Base-by-base conservation (phyloP, 2,329 filamentous ascomycete genomes). In the Leptographium galeiforme region DNA sequence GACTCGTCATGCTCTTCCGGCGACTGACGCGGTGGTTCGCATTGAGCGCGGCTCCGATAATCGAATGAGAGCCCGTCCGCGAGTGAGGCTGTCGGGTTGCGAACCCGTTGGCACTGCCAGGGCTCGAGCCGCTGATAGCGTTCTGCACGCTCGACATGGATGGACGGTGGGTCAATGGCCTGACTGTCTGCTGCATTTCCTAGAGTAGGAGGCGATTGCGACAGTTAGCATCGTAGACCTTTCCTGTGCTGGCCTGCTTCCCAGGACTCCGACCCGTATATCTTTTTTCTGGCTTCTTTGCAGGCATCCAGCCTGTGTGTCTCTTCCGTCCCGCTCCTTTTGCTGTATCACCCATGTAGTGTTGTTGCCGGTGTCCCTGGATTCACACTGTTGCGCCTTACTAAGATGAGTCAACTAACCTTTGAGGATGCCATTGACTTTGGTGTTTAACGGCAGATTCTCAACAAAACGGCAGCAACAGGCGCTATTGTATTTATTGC, bases 1-100 rank as follows among this genome's bases (percentile, higher is more conserved):
- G 79, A 59, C 82, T 85, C 57, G 87, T 89, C 65, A 95, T 89
- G 70, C 90, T 96, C 79, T 97, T 97, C 63, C 93, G 82, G 63
- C 91, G 87, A 62, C 87, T 89, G 61, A 97, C 82, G 61, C 93
- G 87, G 69, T 95, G 87, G 67, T 81, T 84, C 61, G 83, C 72
- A 72, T 90, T 91, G 64, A 90, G 79, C 55, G 57, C 53, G 2
- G 56, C 54, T 56, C 85, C 78, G 53, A 90, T 85, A 61, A 89
- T 75, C 55, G 88, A 91, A 68, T 93, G 85, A 50, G 87, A 87
- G 72, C 89, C 87, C 61, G 81, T 82, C 64, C 89, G 84, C 58
- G 81, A 79, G 70, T 86, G 81, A 59, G 78, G 72, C 64, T 81
- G 77, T 60, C 82, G 83, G 60, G 66, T 67, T 51, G 71, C 73